Conservation (phyloP, 805 yeast genomes). For the Pichia nakasei region DNA sequence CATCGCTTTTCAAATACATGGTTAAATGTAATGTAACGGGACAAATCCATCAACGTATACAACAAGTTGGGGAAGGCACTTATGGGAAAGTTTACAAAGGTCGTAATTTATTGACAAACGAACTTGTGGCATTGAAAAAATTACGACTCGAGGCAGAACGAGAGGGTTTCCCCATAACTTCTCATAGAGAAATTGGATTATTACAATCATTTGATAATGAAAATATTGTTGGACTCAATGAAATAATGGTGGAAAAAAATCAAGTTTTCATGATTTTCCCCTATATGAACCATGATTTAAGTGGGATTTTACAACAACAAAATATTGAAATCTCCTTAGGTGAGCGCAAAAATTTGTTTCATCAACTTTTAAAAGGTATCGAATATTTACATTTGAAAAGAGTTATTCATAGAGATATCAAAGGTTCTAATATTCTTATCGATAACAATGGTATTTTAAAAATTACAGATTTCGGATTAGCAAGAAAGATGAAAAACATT, state of each 20-base stretch:
- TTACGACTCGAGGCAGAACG: constrained; percentile 78
- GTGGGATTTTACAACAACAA: constrained; percentile 78
- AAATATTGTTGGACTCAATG: constrained; percentile 72
- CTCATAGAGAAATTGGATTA: constrained; percentile 81
- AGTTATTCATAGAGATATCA: constrained; percentile 73
- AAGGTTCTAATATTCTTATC: constrained; percentile 69
- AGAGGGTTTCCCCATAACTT: constrained; percentile 95
- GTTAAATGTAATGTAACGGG: constrained; percentile 12
- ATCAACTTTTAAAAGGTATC: constrained; percentile 60
- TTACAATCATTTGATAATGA: constrained; percentile 76
- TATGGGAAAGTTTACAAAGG: constrained; percentile 96
- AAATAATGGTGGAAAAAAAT: constrained; percentile 78
- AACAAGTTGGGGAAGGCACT: constrained; percentile 98
- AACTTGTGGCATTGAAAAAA: constrained; percentile 77
- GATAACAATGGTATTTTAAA: constrained; percentile 54
- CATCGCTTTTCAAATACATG: constrained; percentile 3
- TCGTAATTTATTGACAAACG: constrained; percentile 54
- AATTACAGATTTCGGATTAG: constrained; percentile 78
- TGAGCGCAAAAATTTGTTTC: constrained; percentile 57
- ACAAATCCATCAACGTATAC: constrained; percentile 55
- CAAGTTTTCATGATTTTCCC: constrained; percentile 86
- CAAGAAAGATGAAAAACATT: constrained; percentile 58
- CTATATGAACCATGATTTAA: constrained; percentile 86
- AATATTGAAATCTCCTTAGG: constrained; percentile 51
- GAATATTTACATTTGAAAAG: constrained; percentile 58